Base-by-base conservation (phyloP, 345 rosid species). In the Gossypium australe region DNA sequence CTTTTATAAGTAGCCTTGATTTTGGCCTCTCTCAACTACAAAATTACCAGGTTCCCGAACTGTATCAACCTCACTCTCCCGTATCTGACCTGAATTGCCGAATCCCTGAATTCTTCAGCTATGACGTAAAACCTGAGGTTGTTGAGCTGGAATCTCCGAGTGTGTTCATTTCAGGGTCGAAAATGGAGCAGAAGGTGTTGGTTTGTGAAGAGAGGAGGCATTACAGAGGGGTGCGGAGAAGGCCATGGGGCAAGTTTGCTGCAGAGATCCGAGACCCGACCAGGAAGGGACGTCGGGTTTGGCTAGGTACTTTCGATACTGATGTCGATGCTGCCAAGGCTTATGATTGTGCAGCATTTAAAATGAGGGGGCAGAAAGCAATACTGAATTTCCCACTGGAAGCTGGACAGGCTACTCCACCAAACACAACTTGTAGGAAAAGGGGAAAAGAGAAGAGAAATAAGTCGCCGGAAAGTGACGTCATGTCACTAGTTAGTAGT, bases 211-310 rank as follows among this genome's bases (percentile, higher is more conserved):
- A 77, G 79, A 70, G 53, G 38, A 88, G 81, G 74, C 94, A 87
- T 69, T 94, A 86, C 87, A 83, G 98, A 80, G 98, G 98, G 24
- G 98, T 94, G 11, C 74, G 98, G 76, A 83, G 89, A 80, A 86
- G 97, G 80, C 98, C 98, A 2, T 94, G 98, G 98, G 98, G 98
- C 0, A 94, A 90, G 82, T 94, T 80, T 49, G 98, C 97, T 2
- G 98, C 98, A 11, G 97, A 94, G 89, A 94, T 94, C 57, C 86
- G 98, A 44, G 98, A 94, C 78, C 97, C 98, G 9, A 76, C 72
- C 10, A 78, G 84, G 74, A 92, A 90, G 71, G 98, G 98, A 3
- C 81, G 89, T 18, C 82, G 98, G 76, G 86, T 94, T n/a, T 94
- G 98, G 97, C 70, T 94, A 63, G 98, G 98, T 47, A 94, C 98